Percentiles rank a stretch among this genome's conserved stretches.
These are phyloP conservation scores for Nakaseomyces uthaithaninus DNA, from an alignment of 1,139 yeast genomes.

Conservation along the genomic window DNA sequence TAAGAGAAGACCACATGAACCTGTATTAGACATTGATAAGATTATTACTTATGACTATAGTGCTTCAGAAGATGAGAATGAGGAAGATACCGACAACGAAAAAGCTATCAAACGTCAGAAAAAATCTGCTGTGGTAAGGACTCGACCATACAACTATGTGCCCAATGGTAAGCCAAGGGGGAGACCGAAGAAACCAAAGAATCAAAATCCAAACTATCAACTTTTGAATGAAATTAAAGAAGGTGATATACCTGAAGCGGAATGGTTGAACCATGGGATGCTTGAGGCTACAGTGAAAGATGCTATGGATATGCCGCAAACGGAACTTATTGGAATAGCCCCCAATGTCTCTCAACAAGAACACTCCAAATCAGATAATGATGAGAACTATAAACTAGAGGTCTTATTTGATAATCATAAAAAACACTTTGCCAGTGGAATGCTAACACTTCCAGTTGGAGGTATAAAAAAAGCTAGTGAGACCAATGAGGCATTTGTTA, in stretches of 20 bases:
- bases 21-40: constrained; percentile 53
- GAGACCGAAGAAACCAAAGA: constrained; percentile 20
- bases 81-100: constrained; percentile 1
- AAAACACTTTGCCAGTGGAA: constrained; percentile 68
- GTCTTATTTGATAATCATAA: constrained; percentile 60
- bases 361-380: constrained; percentile 37
- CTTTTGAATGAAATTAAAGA: constrained; percentile 20
- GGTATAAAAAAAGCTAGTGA: constrained; percentile 57
- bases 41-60: constrained; percentile 40
- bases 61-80: constrained; percentile 29
- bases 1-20: constrained; percentile 42
- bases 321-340: constrained; percentile 59
- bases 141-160: constrained; percentile 23
- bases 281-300: constrained; percentile 49
- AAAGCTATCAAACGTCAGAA: constrained; percentile 7
- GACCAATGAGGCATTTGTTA: constrained; percentile 60
- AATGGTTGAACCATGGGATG: constrained; percentile 48
- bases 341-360: constrained; percentile 50
- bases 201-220: constrained; percentile 13
- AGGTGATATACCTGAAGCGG: constrained; percentile 41
- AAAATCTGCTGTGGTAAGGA: constrained; percentile 12
- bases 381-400: constrained; percentile 56
- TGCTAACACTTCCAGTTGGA: constrained; percentile 57
- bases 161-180: constrained; percentile 25
- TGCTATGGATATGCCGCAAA: constrained; percentile 38